These are phyloP conservation scores for Blastobotrys arbuscula DNA, from an alignment of 1,139 yeast genomes.

Conservation along the genomic window DNA sequence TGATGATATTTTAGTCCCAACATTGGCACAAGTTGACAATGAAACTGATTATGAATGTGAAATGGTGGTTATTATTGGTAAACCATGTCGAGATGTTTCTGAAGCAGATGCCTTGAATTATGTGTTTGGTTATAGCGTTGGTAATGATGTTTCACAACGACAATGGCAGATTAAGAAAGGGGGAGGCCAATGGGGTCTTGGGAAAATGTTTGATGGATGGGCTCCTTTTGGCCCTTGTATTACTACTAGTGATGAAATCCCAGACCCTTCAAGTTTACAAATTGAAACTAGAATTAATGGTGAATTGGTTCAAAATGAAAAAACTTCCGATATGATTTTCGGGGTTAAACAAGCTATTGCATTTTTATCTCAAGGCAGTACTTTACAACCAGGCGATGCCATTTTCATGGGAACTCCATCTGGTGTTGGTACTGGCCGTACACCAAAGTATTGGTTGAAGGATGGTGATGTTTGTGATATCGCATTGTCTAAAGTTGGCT, in stretches of 20 bases:
- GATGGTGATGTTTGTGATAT: slow-evolving; percentile 45
- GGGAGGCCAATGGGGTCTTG: slow-evolving; percentile 47
- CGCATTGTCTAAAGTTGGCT: slow-evolving; percentile 41
- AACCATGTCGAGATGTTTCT: slow-evolving; percentile 40
- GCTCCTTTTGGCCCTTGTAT: slow-evolving; percentile 52
- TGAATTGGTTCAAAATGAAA: slow-evolving; percentile 41
- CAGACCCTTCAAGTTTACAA: slow-evolving; percentile 33
- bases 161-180: slow-evolving; percentile 46
- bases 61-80: slow-evolving; percentile 50
- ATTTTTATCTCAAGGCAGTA: slow-evolving; percentile 48
- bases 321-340: slow-evolving; percentile 47
- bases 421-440: slow-evolving; percentile 48
- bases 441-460: slow-evolving; percentile 39
- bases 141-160: slow-evolving; percentile 52
- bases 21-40: slow-evolving; percentile 38
- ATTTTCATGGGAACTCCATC: slow-evolving; percentile 51
- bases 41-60: slow-evolving; percentile 52
- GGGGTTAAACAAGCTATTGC: slow-evolving; percentile 42
- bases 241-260: slow-evolving; percentile 35
- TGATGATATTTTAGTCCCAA: slow-evolving; percentile 41
- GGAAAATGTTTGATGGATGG: slow-evolving; percentile 52
- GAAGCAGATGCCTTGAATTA: slow-evolving; percentile 42
- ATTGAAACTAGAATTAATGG: slow-evolving; percentile 42
- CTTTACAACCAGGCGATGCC: slow-evolving; percentile 45
- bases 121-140: slow-evolving; percentile 48